Conservation (phyloP, 2,329 filamentous ascomycete genomes). For the Cladophialophora yegresii region DNA sequence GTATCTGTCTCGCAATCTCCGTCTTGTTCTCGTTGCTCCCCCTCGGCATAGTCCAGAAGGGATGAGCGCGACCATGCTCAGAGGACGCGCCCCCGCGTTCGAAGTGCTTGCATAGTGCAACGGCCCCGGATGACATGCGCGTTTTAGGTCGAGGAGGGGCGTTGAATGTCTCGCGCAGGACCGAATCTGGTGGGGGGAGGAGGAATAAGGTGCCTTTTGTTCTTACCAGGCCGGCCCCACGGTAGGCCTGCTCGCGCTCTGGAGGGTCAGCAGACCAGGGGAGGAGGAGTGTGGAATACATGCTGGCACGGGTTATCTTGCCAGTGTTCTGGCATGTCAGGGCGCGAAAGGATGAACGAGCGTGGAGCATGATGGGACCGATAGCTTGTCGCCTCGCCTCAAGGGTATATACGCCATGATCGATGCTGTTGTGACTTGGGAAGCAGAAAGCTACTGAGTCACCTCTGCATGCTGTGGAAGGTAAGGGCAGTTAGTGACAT, state of each 20-base stretch:
- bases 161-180: conserved; percentile 32
- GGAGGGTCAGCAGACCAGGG: conserved; percentile 31
- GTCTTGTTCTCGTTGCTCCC: conserved; percentile 37
- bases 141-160: conserved; percentile 34
- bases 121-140: conserved; percentile 35
- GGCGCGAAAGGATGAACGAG: background rate
- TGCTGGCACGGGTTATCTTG: conserved; percentile 3
- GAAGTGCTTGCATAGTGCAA: conserved; percentile 38
- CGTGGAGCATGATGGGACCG: background rate
- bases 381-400: background rate
- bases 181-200: conserved; percentile 29
- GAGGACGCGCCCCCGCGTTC: conserved; percentile 33
- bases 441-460: background rate
- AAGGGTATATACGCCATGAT: background rate
- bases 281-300: conserved; percentile 32
- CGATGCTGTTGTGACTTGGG: background rate
- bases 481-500: background rate
- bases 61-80: conserved; percentile 32
- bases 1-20: conserved; percentile 27
- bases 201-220: conserved; percentile 37
- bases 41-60: conserved; percentile 34
- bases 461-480: background rate
- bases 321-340: background rate
- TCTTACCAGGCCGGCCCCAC: conserved; percentile 29
- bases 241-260: conserved; percentile 28